Conservation (phyloP, 2,329 filamentous ascomycete genomes). For the Aplosporella prunicola region DNA sequence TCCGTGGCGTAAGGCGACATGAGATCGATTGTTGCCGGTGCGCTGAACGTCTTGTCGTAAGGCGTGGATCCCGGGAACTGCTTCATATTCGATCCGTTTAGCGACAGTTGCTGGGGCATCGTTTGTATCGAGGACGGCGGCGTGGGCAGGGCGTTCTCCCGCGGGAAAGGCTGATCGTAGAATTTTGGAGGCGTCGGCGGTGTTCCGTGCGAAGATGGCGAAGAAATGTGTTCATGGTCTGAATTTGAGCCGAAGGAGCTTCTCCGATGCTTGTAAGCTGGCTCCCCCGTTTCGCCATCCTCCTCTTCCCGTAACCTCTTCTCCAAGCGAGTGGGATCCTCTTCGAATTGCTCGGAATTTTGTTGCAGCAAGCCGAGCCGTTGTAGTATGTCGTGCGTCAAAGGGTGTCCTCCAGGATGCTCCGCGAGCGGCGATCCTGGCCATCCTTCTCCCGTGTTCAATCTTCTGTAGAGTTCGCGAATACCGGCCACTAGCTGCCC, state of each 20-base stretch:
- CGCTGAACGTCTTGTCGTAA: no score
- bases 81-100: conserved; percentile 6
- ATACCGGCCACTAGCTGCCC: conserved; percentile 51
- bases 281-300: conserved; percentile 39
- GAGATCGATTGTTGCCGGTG: conserved; percentile 1
- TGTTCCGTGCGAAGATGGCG: conserved; percentile 29
- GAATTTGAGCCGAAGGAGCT: conserved; percentile 49
- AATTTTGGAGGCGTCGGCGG: conserved; percentile 15
- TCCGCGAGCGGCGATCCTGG: conserved; percentile 44
- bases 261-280: conserved; percentile 1
- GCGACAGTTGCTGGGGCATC: conserved; percentile 3
- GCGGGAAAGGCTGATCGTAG: conserved; percentile 1
- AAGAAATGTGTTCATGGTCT: conserved; percentile 40
- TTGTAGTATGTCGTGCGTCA: conserved; percentile 55
- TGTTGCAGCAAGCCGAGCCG: conserved; percentile 48
- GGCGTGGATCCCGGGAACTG: no score
- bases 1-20: conserved; percentile 7
- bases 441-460: conserved; percentile 46
- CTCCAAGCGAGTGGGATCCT: conserved; percentile 47
- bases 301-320: conserved; percentile 45
- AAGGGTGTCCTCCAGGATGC: conserved; percentile 44
- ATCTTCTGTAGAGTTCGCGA: conserved; percentile 49
- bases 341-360: conserved; percentile 48
- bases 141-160: background rate
- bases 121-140: background rate